phyloP scores from a whole-genome alignment of 345 rosid genomes.

The Eucalyptus dawsonii region DNA sequence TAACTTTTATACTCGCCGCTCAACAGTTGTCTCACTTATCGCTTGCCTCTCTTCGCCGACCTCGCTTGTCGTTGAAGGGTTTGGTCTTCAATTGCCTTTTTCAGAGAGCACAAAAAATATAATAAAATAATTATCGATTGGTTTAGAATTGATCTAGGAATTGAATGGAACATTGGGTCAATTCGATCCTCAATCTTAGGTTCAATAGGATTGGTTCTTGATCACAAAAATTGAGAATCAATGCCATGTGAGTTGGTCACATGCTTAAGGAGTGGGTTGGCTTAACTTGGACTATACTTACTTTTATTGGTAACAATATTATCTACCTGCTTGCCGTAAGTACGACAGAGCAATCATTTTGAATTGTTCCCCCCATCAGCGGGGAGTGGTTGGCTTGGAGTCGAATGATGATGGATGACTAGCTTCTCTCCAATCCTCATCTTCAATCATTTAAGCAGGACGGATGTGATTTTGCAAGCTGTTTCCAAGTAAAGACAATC shows the following conservation, averaged over 20 bases:
- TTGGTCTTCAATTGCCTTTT: rapidly evolving
- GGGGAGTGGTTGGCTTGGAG: background rate
- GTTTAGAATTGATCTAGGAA: rapidly evolving
- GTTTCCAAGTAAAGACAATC: background rate
- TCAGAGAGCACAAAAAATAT: rapidly evolving
- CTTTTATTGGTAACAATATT: too few relatives aligned
- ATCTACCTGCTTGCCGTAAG: too few relatives aligned
- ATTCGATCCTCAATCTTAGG: rapidly evolving
- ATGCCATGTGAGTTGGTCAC: rapidly evolving
- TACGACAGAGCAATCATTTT: background rate
- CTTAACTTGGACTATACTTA: too few relatives aligned
- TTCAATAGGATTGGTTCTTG: too few relatives aligned
- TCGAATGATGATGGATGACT: background rate
- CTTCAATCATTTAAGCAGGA: background rate
- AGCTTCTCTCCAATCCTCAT: background rate
- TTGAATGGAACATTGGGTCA: rapidly evolving
- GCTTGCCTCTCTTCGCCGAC: rapidly evolving
- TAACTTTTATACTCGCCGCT: rapidly evolving
- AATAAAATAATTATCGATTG: too few relatives aligned
- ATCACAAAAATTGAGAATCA: too few relatives aligned
- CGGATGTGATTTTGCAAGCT: background rate
- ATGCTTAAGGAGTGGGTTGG: too few relatives aligned
- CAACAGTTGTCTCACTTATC: rapidly evolving
- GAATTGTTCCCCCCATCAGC: background rate
- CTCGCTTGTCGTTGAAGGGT: rapidly evolving